Conservation (phyloP, 768 basidiomycete genomes). For the Butyriboletus loyo region DNA sequence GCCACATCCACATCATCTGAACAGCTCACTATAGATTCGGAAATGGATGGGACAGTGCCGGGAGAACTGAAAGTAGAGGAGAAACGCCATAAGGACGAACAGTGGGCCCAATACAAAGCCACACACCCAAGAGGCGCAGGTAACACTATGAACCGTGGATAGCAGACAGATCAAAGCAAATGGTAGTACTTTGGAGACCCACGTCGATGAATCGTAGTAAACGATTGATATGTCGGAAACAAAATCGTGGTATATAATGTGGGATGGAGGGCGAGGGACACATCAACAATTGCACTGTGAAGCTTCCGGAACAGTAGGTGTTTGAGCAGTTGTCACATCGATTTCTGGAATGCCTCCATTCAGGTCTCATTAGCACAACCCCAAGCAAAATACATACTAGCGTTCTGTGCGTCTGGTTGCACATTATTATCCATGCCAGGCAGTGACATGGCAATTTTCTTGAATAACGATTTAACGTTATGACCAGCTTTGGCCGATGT, state of each 20-base stretch:
- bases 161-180: conserved; percentile 8
- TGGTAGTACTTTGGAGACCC: conserved; percentile 6
- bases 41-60: conserved; percentile 74
- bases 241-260: conserved; percentile 29
- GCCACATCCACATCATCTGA: conserved; percentile 70
- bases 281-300: conserved; percentile 79
- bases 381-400: conserved; percentile 35
- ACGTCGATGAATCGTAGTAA: conserved; percentile 12
- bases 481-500: conserved; percentile 99
- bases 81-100: conserved; percentile 82
- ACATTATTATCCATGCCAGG: conserved; percentile 92
- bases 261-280: background rate
- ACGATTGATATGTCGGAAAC: conserved; percentile 22
- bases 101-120: conserved; percentile 89
- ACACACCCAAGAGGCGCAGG: conserved; percentile 87
- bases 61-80: conserved; percentile 71
- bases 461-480: conserved; percentile 98
- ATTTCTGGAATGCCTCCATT: conserved; percentile 57
- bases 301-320: conserved; percentile 77
- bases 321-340: conserved; percentile 76
- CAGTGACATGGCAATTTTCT: conserved; percentile 98
- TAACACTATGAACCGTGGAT: conserved; percentile 93
- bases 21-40: conserved; percentile 72
- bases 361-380: background rate
- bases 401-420: conserved; percentile 53